Conservation (phyloP, 768 basidiomycete species). For the Lyophyllum shimeji region DNA sequence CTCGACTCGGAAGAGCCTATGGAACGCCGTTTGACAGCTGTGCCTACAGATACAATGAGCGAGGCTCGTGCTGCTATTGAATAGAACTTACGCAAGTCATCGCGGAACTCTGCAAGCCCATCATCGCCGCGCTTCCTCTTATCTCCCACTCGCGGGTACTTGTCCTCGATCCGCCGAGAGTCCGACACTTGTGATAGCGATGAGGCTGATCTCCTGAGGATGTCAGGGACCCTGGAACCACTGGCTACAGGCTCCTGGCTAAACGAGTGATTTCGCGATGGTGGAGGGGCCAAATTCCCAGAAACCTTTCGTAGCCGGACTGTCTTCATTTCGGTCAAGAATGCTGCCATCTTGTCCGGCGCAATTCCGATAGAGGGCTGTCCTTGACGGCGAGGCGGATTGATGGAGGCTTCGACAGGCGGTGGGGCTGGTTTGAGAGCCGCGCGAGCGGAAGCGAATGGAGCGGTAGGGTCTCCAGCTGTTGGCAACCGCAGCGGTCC, state of each 20-base stretch:
- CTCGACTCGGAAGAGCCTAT: constrained; percentile 28
- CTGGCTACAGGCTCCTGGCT: background rate
- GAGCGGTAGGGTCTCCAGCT: constrained; percentile 27
- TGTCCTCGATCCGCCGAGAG: background rate
- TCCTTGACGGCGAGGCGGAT: constrained; percentile 50
- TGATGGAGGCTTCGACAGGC: constrained; percentile 71
- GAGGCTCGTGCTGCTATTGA: background rate
- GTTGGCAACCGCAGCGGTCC: constrained; percentile 32
- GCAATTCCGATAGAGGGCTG: constrained; percentile 72
- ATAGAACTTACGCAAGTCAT: constrained; percentile 32
- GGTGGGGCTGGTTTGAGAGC: constrained; percentile 54
- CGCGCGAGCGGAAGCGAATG: constrained; percentile 65
- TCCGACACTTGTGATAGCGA: background rate
- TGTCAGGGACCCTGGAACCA: background rate
- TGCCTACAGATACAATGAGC: constrained; percentile 11
- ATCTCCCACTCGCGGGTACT: constrained; percentile 20
- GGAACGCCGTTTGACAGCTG: constrained; percentile 38
- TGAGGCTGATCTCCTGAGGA: background rate
- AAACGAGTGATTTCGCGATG: constrained; percentile 5
- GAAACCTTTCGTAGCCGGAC: constrained; percentile 63
- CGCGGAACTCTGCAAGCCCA: constrained; percentile 23
- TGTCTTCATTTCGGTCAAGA: constrained; percentile 78
- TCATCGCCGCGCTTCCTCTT: constrained; percentile 37
- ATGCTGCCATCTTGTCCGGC: constrained; percentile 81
- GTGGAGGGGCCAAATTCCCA: constrained; percentile 14